Evolutionary conservation across 495 filamentous ascomycete genomes (phyloP).

Genomic region (Annulohypoxylon moriforme): DNA sequence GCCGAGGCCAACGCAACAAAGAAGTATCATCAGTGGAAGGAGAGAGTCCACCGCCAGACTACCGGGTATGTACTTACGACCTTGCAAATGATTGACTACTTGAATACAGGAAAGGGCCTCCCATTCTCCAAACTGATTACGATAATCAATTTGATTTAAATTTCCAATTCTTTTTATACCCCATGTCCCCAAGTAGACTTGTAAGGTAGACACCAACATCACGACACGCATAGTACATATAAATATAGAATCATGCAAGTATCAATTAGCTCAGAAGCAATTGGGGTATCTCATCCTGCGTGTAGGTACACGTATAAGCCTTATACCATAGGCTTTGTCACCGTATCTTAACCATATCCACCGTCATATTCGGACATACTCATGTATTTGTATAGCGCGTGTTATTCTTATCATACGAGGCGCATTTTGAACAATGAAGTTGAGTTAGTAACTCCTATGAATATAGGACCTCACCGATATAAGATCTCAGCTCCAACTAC

Average conservation of each 20-base stretch:
- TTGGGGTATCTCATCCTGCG: conserved; percentile 36
- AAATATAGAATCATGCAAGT: background rate
- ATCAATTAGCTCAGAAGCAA: conserved; percentile 15
- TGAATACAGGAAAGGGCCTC: background rate
- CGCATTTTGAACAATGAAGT: background rate
- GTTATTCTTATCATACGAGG: background rate
- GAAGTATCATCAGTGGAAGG: background rate
- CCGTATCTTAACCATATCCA: background rate
- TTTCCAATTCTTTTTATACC: background rate
- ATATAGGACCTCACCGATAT: conserved; percentile 8
- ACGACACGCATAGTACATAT: background rate
- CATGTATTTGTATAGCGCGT: background rate
- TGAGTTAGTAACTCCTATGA: conserved; percentile 14
- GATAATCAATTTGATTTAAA: background rate
- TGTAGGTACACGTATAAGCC: background rate
- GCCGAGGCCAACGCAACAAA: background rate
- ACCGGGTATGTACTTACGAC: background rate
- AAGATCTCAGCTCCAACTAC: conserved; percentile 3
- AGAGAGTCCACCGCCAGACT: background rate
- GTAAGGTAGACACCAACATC: background rate
- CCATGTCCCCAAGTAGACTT: too few species aligned
- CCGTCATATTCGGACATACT: background rate
- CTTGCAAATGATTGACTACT: background rate
- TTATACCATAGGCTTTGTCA: background rate
- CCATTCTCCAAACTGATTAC: background rate